Evolutionary conservation across 257 asterid genomes (phyloP), one percentile per base, ranked within the genome.

Genomic region (Solanum sitiens): DNA sequence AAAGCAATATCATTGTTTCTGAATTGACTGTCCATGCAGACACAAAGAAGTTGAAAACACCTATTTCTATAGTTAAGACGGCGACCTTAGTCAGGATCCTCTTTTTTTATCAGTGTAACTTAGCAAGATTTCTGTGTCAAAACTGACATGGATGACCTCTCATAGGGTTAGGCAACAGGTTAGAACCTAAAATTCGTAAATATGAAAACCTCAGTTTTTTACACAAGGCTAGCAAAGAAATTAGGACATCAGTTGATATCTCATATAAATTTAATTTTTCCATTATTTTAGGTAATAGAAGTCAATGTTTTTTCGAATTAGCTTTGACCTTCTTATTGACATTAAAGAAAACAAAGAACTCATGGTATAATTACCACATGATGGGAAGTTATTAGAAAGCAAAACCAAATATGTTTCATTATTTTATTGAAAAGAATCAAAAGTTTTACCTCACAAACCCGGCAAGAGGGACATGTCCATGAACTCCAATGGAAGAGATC

Each of bases 401-500:
- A 80, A 80, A 80, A 18, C 65, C 56, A 77, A 45, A 27, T 65
- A 15, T 13, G 27, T 79, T 30, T 32, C 85, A 47, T 59, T 56
- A 86, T 76, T 87, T 67, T 39, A 86, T 77, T 86, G 87, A 83
- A 85, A 83, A 72, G 82, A 83, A 89, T 65, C 70, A 76, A 56
- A 86, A 65, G 8, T 70, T 71, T 89, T 93, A 97, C 99, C 99
- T 97, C 99, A 87, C 99, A 97, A 76, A 80, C 86, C 75, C 98
- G 94, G 91, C 99, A 97, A 79, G 98, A 96, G 87, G 99, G 98
- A 90, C 99, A 97, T 30, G 93, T 88, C 99, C 99, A 97, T 67
- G 98, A 95, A 92, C 98, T 96, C 99, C 98, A 97, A 90, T 97
- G 99, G 90, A 97, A 96, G 89, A 97, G 96, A 94, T 96, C 99